Base-by-base conservation (phyloP, 257 asterid species). In the Eucommia ulmoides region DNA sequence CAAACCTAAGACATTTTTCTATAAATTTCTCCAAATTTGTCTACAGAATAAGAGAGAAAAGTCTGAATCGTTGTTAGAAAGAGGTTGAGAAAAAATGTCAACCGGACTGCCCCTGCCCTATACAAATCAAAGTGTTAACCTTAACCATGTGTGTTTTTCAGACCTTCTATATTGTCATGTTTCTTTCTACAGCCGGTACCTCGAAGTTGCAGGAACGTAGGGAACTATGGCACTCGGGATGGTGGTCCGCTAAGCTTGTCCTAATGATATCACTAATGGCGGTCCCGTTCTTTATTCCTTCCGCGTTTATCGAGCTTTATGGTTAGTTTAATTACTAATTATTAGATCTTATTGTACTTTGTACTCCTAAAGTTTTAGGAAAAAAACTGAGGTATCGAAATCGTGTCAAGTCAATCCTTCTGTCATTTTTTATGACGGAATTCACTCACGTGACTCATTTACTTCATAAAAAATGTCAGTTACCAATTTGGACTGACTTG, bases 171-270 rank as follows among this genome's bases (percentile, higher is more conserved):
- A 60, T 74, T 20, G 52, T 54, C 42, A 70, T 74, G 77, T 74
- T 74, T 62, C 70, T 74, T 15, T 70, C 78, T 22, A 74, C 81
- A 20, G 77, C 77, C 51, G 81, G 81, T 21, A 57, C 81, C 23
- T 66, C 69, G 10, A 74, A 74, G 61, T 53, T 70, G 33, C 51
- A 63, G 24, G 66, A 66, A 41, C 60, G 61, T 18, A 66, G 81
- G 67, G 81, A 70, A 58, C 41, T 24, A 5, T 67, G 72, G 77
- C 81, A 74, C 54, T 74, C 81, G 23, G 69, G 77, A 20, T 70
- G 81, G 77, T 74, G 81, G 81, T 57, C 71, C 51, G 54, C 64
- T 25, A 74, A 74, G 72, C 52, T 74, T 19, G 22, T 58, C 44
- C 53, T 70, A 67, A 67, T 59, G 52, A 53, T 67, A 17, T 52